Percentiles rank a stretch among this genome's conserved stretches.
Conservation (phyloP, 2,329 filamentous ascomycete genomes). For the Hymenotorrendiella dingleyae region DNA sequence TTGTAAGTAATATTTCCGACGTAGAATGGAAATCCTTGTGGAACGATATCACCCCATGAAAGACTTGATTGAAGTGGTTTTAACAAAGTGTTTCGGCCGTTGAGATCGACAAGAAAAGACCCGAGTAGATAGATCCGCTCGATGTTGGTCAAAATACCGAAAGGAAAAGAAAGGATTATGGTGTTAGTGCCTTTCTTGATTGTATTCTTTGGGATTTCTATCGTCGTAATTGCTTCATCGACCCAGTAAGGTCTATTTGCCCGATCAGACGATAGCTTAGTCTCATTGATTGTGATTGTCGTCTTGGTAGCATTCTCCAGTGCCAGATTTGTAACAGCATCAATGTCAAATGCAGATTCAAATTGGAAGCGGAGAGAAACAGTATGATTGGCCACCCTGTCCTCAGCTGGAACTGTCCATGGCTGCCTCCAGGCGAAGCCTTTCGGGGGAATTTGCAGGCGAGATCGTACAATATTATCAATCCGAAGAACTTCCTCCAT, state of each 20-base stretch:
- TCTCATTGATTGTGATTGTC: conserved; percentile 20
- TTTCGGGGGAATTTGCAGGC: conserved; percentile 24
- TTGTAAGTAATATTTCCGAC: conserved; percentile 27
- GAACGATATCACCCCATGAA: conserved; percentile 26
- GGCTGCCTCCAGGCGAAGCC: conserved; percentile 26
- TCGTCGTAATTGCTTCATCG: conserved; percentile 28
- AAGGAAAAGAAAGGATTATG: conserved; percentile 23
- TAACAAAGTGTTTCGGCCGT: conserved; percentile 2
- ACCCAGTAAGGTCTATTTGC: conserved; percentile 25
- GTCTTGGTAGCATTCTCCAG: conserved; percentile 25
- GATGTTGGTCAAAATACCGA: conserved; percentile 27
- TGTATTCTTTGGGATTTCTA: conserved; percentile 16
- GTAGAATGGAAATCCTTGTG: conserved; percentile 28
- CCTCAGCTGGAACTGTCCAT: conserved; percentile 20
- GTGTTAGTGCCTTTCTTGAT: conserved; percentile 23
- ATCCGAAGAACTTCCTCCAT: conserved; percentile 26
- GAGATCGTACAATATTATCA: conserved; percentile 27
- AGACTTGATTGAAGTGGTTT: conserved; percentile 5
- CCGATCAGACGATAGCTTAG: conserved; percentile 3
- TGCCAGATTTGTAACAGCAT: conserved; percentile 16
- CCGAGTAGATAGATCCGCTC: conserved; percentile 30
- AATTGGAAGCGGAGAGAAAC: conserved; percentile 26
- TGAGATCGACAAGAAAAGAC: conserved; percentile 22
- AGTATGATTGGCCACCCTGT: conserved; percentile 18
- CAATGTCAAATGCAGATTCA: conserved; percentile 16